Base-by-base conservation (phyloP, 768 basidiomycete genomes). In the Trametes cubensis region DNA sequence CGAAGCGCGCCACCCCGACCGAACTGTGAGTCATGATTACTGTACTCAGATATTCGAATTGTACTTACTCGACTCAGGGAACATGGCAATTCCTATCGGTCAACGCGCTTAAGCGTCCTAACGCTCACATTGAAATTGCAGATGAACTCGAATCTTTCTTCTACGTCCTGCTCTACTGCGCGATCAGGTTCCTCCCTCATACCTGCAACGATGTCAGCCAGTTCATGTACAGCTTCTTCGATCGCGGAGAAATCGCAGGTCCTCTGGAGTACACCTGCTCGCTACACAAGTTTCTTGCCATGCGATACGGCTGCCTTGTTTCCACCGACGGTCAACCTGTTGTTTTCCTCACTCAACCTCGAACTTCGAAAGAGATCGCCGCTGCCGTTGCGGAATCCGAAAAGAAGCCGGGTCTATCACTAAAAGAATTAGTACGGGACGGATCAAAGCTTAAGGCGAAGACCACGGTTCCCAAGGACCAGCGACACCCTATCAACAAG, bases 51-150 rank as follows among this genome's bases (percentile, higher is more conserved):
- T 14, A 3, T 15, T 23, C 13, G 25, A 4, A 10, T 34, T 23
- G 11, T 49, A 17, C 13, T 15, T 10, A 49, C 4, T 14, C 18
- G 4, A 0, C 20, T 0, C 51, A 70, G 67, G 69, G 67, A 18
- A 70, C 69, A 13, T 66, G 62, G 67, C 63, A 60, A 25, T 70
- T 61, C 61, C 62, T 64, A 60, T 66, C 69, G 2, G 55, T 61
- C 2, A 30, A 25, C 4, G 54, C 55, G 1, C 61, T 66, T 0
- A 14, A 49, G 11, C 34, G 60, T 25, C 62, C 66, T 6, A 7
- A 15, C n/a, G 64, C 58, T 20, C 40, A 50, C 0, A 34, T 58
- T n/a, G 28, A 26, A 15, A 18, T 67, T 5, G 30, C 64, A 1
- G 68, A 69, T 39, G 68, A 69, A 34, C 51, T 69, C 4, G 69